Evolutionary conservation across 2,329 filamentous ascomycete species (phyloP), one percentile per base, ranked within the genome.

Genomic region (Fusarium bulbicola): DNA sequence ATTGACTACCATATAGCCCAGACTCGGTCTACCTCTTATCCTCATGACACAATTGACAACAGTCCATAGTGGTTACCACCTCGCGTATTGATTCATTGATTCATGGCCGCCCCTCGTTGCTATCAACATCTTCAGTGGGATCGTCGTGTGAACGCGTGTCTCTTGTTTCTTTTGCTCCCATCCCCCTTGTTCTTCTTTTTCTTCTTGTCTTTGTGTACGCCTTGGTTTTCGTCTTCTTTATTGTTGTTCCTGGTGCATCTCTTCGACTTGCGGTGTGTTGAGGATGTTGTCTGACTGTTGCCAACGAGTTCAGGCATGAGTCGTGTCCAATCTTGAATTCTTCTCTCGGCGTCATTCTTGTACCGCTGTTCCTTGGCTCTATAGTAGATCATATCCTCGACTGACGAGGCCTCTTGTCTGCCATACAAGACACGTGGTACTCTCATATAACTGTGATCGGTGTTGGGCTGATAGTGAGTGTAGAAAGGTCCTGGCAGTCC

Each of bases 271-370:
- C 20, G 32, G 8, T 42, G 15, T 11, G 13, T 18, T 24, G 11
- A n/a, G 14, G 15, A 24, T 47, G 26, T n/a, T 21, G 21, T 18
- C 24, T 8, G 21, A 15, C 30, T 45, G 14, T 39, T 43, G 7
- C 40, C 46, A 10, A 60, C 40, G 37, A 74, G 47, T 28, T 63
- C 58, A 7, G 59, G 62, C 66, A 75, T 68, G 15, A 66, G 50
- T n/a, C 57, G 63, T 13, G 62, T 42, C 73, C 73, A 75, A 47
- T 74, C 73, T 30, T 57, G 45, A 21, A 74, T 52, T 34, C 63
- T 61, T 43, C 45, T 68, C 40, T 70, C 54, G 9, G 74, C 61
- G 34, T 75, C 70, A 21, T 63, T 59, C 16, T 60, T 28, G 24
- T 62, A 61, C 18, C 70, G 46, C 24, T 64, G 63, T 26, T 67